phyloP scores from a whole-genome alignment of 148 eudicot species.

The Chenopodium formosanum region DNA sequence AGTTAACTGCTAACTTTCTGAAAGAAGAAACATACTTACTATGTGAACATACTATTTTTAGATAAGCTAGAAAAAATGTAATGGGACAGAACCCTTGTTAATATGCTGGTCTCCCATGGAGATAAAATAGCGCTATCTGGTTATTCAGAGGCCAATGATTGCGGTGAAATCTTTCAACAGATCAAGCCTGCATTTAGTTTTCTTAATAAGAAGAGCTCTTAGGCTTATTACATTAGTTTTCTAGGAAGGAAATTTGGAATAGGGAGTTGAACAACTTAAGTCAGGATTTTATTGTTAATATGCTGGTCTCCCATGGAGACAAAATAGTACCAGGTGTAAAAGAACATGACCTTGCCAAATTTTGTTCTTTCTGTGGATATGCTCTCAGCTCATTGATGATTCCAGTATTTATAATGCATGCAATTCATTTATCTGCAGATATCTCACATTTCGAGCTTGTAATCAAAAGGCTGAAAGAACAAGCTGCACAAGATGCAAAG shows the following conservation, averaged over 20 bases:
- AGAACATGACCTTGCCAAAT: not conserved
- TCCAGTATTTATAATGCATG: not conserved
- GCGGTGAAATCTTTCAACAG: not conserved
- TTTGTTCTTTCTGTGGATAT: not conserved
- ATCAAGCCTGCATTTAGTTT: not conserved
- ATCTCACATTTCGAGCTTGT: constrained; percentile 53
- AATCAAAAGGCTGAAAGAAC: constrained; percentile 43
- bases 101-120: not conserved
- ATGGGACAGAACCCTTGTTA: not conserved
- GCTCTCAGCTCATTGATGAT: not conserved
- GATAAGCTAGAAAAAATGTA: too few relatives aligned
- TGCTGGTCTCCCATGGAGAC: not conserved
- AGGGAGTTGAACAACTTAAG: too few relatives aligned
- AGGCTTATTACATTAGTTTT: too few relatives aligned
- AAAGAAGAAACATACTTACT: too few relatives aligned
- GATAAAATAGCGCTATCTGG: not conserved
- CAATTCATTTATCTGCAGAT: constrained; percentile 42
- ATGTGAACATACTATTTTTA: too few relatives aligned
- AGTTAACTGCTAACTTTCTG: too few relatives aligned
- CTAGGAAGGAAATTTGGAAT: too few relatives aligned
- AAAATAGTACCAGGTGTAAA: not conserved
- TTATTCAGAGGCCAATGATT: not conserved
- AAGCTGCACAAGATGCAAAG: constrained; percentile 40
- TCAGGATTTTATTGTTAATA: too few relatives aligned
- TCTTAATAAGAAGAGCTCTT: not conserved